phyloP scores from a whole-genome alignment of 208 protist genomes.

The Lotmaria passim region DNA sequence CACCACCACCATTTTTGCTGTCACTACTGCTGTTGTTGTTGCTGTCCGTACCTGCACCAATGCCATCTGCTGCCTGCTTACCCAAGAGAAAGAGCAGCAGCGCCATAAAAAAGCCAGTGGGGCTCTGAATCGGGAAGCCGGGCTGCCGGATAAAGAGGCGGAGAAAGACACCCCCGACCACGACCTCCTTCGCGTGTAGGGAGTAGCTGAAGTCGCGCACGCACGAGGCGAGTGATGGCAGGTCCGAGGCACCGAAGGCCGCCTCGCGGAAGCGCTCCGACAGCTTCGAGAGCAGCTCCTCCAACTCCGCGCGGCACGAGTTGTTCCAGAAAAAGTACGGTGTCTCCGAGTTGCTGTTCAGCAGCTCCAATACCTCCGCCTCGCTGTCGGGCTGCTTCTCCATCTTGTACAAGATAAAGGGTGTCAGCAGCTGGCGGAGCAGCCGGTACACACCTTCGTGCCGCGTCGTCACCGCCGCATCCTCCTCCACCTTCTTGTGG shows the following conservation, averaged over 20 bases:
- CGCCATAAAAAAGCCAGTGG: conserved; percentile 58
- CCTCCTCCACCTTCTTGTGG: not conserved
- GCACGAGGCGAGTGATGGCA: conserved; percentile 28
- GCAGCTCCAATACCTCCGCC: conserved; percentile 68
- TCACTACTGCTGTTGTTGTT: not conserved
- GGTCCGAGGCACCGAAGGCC: conserved; percentile 38
- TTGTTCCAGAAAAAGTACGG: conserved; percentile 93
- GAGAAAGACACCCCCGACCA: conserved; percentile 89
- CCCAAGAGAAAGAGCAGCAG: conserved; percentile 57
- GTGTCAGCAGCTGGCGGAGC: conserved; percentile 81
- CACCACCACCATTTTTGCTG: not conserved
- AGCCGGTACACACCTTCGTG: conserved; percentile 43
- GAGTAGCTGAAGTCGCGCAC: conserved; percentile 67
- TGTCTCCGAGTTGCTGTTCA: conserved; percentile 88
- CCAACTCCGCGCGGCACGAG: conserved; percentile 72
- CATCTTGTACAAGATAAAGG: conserved; percentile 80
- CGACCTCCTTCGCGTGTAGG: conserved; percentile 70
- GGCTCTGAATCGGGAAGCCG: conserved; percentile 71
- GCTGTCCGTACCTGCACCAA: not conserved
- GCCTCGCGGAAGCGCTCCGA: conserved; percentile 58
- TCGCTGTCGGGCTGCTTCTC: conserved; percentile 30
- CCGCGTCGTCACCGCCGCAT: conserved; percentile 29
- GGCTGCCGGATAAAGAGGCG: conserved; percentile 91
- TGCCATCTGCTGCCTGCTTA: conserved; percentile 24
- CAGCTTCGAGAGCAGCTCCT: conserved; percentile 62